Evolutionary conservation across 2,329 filamentous ascomycete species (phyloP).

Genomic region (Cercospora janseana): DNA sequence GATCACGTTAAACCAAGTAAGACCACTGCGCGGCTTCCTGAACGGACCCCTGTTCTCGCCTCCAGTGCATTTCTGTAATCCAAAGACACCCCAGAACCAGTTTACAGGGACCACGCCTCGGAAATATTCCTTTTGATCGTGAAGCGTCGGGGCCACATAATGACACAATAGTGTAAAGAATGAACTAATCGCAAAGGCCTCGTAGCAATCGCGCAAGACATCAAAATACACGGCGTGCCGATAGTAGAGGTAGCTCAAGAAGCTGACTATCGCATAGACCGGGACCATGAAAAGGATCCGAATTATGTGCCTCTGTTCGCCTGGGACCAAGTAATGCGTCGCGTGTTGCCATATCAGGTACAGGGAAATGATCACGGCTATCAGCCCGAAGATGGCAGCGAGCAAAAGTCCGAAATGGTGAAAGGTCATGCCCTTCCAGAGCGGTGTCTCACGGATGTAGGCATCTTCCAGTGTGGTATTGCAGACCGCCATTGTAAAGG

Average conservation of each 20-base stretch:
- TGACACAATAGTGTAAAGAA: slow-evolving; percentile 83
- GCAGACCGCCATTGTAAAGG: slow-evolving; percentile 38
- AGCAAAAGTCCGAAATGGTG: slow-evolving; percentile 57
- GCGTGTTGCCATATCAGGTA: slow-evolving; percentile 58
- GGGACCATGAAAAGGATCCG: slow-evolving; percentile 87
- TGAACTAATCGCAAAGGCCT: slow-evolving; percentile 81
- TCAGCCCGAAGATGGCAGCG: slow-evolving; percentile 52
- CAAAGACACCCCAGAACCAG: slow-evolving; percentile 73
- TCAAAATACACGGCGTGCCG: slow-evolving; percentile 76
- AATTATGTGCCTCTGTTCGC: slow-evolving; percentile 69
- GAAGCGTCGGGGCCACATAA: slow-evolving; percentile 73
- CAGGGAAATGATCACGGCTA: slow-evolving; percentile 53
- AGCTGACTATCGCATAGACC: slow-evolving; percentile 72
- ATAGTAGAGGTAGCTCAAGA: slow-evolving; percentile 72
- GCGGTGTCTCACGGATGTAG: slow-evolving; percentile 44
- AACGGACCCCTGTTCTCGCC: slow-evolving; percentile 64
- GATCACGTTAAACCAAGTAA: slow-evolving; percentile 81
- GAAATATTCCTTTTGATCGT: slow-evolving; percentile 80
- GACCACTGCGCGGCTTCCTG: slow-evolving; percentile 72
- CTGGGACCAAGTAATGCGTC: slow-evolving; percentile 59
- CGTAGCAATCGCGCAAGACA: slow-evolving; percentile 80
- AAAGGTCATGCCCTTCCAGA: slow-evolving; percentile 57
- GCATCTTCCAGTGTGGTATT: slow-evolving; percentile 52
- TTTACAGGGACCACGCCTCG: slow-evolving; percentile 63
- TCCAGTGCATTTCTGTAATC: slow-evolving; percentile 68